Percentiles rank a stretch among this genome's conserved stretches.
Evolutionary conservation across 306 rosid genomes (phyloP).

Genomic region (Quercus parvula): DNA sequence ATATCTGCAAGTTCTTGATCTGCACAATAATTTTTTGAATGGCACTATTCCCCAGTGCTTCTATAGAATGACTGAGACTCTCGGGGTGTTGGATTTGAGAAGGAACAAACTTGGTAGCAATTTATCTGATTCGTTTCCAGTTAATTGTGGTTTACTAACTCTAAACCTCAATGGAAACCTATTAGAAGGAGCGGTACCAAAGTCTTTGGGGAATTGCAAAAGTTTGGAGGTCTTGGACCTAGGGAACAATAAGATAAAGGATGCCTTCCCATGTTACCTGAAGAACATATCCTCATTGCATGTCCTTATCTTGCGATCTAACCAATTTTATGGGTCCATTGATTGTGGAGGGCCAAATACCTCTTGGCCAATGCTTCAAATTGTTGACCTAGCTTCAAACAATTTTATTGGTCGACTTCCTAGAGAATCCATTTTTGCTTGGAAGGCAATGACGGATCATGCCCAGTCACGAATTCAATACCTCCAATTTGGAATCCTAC

Average conservation of each 20-base stretch:
- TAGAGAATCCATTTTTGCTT: neutral
- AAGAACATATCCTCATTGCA: constrained; percentile 14
- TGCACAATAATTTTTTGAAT: neutral
- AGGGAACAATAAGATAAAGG: constrained; percentile 28
- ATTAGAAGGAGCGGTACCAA: constrained; percentile 21
- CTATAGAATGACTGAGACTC: neutral
- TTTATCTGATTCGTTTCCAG: constrained; percentile 19
- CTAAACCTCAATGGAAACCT: constrained; percentile 26
- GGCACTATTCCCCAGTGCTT: constrained; percentile 40
- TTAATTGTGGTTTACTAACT: constrained; percentile 14
- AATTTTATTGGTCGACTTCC: neutral
- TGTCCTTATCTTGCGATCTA: constrained; percentile 35
- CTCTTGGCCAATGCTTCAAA: constrained; percentile 38
- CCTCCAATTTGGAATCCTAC: neutral
- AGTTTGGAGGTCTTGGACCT: constrained; percentile 33
- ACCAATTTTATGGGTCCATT: neutral
- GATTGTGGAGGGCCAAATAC: neutral
- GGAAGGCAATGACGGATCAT: constrained; percentile 18
- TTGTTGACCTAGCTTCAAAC: constrained; percentile 28
- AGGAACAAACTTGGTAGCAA: neutral
- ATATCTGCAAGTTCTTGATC: neutral
- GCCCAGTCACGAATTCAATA: neutral
- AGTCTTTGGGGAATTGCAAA: rapidly evolving
- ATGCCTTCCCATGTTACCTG: constrained; percentile 6
- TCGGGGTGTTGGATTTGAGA: neutral